Percentiles rank a stretch among this genome's conserved stretches.
Conservation (phyloP, 176 grass and related monocot genomes). For the Canna indica region DNA sequence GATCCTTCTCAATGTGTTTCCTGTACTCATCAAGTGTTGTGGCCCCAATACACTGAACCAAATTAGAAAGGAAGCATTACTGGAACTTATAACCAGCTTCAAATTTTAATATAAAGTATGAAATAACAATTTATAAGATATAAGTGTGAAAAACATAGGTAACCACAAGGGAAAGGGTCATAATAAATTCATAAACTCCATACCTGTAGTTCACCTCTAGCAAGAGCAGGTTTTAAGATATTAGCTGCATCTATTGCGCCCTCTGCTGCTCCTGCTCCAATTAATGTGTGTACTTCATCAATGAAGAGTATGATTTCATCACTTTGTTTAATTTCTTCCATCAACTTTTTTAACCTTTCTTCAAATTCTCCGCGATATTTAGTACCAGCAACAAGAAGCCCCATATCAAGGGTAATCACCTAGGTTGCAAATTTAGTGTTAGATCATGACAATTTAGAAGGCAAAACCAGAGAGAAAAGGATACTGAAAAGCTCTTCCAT, state of each 20-base stretch:
- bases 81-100: too few species aligned
- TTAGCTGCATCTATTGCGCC: conserved; percentile 97
- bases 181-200: not conserved
- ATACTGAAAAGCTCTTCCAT: too few species aligned
- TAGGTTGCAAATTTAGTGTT: conserved; percentile 4
- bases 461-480: not conserved
- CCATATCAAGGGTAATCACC: conserved; percentile 97
- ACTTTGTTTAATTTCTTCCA: conserved; percentile 98
- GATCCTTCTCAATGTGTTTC: conserved; percentile 92
- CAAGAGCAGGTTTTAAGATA: conserved; percentile 83
- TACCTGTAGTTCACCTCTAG: conserved; percentile 96
- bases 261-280: conserved; percentile 87
- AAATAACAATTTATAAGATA: too few species aligned
- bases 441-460: not conserved
- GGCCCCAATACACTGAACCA: conserved; percentile 73
- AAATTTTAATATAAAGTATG: too few species aligned
- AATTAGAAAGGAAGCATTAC: too few species aligned
- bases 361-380: conserved; percentile 96
- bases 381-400: conserved; percentile 89
- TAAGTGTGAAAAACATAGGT: too few species aligned
- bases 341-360: too few species aligned
- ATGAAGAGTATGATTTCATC: conserved; percentile 97
- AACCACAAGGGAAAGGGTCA: not conserved
- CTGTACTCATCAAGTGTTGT: conserved; percentile 94
- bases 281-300: conserved; percentile 93